Percentiles rank a stretch among this genome's conserved stretches.
These are phyloP conservation scores for Paulownia fortunei DNA, from an alignment of 257 asterid species.

Conservation along the genomic window DNA sequence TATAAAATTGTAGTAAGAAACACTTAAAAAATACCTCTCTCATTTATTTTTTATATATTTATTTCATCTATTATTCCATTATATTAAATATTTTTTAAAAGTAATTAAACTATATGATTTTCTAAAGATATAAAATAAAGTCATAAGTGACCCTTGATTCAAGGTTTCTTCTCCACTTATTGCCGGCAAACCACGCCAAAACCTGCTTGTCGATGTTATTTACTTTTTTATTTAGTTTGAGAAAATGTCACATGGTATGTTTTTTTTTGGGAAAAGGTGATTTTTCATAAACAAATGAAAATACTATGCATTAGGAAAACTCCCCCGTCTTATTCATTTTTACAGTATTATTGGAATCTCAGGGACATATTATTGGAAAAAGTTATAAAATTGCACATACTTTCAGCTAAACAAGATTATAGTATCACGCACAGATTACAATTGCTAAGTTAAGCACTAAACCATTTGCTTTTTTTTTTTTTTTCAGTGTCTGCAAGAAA, in stretches of 20 bases:
- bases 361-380: not conserved
- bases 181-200: slow-evolving; percentile 30
- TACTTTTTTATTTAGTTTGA: slow-evolving; percentile 9
- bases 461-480: not conserved
- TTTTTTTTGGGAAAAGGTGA: not conserved
- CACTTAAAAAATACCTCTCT: not conserved
- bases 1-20: not conserved
- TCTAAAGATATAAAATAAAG: not conserved
- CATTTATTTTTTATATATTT: not conserved
- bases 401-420: not conserved
- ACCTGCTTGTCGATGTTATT: slow-evolving; percentile 20
- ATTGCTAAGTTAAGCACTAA: not conserved
- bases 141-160: slow-evolving; percentile 11
- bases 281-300: not conserved
- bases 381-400: not conserved
- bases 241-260: slow-evolving; percentile 37
- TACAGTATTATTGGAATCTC: not conserved
- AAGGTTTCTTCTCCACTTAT: slow-evolving; percentile 21
- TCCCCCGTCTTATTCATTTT: not conserved
- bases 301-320: not conserved
- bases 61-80: not conserved
- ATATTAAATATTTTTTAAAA: not conserved
- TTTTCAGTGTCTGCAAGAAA: not conserved
- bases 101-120: not conserved
- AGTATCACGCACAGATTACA: not conserved